Conservation (phyloP, 2,329 filamentous ascomycete species). For the Dryadomyces quercivorus region DNA sequence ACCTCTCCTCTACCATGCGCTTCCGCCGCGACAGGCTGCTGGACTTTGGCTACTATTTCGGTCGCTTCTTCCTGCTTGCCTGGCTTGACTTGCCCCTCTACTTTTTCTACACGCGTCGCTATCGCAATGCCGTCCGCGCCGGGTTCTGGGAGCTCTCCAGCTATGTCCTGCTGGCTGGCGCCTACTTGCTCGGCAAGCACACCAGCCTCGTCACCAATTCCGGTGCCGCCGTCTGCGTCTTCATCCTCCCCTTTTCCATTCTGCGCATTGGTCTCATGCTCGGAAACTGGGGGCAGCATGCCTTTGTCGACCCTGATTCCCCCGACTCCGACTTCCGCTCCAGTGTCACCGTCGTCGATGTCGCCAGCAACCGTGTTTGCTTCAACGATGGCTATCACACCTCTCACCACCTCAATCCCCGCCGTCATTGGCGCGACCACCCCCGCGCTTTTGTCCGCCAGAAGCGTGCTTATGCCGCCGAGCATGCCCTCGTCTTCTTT, state of each 20-base stretch:
- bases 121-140: conserved; percentile 38
- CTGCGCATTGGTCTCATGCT: conserved; percentile 65
- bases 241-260: conserved; percentile 52
- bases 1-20: conserved; percentile 63
- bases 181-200: conserved; percentile 21
- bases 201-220: conserved; percentile 27
- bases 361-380: conserved; percentile 67
- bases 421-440: conserved; percentile 72
- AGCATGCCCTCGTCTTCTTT: conserved; percentile 64
- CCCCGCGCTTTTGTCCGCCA: conserved; percentile 59
- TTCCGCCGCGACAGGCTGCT: conserved; percentile 59
- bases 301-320: conserved; percentile 62
- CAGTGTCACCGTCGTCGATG: conserved; percentile 69
- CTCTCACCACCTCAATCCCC: conserved; percentile 67
- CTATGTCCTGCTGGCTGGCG: conserved; percentile 38
- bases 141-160: conserved; percentile 49
- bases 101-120: conserved; percentile 53
- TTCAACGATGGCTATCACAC: conserved; percentile 79
- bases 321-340: conserved; percentile 69
- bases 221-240: conserved; percentile 48
- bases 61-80: conserved; percentile 59
- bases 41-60: conserved; percentile 61
- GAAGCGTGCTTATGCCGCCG: conserved; percentile 52
- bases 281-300: conserved; percentile 77
- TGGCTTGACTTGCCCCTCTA: conserved; percentile 68